phyloP scores from a whole-genome alignment of 2,329 filamentous ascomycete genomes.

The Zymoseptoria passerinii region DNA sequence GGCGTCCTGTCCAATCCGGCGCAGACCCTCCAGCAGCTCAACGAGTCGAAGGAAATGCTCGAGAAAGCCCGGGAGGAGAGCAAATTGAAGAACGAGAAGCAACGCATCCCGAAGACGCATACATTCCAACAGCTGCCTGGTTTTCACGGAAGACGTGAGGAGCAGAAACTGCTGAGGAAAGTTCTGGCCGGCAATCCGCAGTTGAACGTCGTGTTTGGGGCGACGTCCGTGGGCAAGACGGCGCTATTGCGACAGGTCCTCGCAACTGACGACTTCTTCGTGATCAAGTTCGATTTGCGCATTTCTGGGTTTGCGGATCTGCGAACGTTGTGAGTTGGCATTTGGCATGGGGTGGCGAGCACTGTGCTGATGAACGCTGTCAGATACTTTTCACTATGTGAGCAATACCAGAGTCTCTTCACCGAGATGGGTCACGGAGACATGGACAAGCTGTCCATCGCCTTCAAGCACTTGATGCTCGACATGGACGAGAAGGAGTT shows the following conservation, averaged over 20 bases:
- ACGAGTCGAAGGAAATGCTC: slow-evolving; percentile 14
- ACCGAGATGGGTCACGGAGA: slow-evolving; percentile 14
- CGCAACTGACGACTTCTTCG: slow-evolving; percentile 14
- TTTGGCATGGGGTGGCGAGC: no score
- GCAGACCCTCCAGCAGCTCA: slow-evolving; percentile 11
- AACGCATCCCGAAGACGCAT: slow-evolving; percentile 13
- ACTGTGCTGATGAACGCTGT: background rate
- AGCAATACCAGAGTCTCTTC: slow-evolving; percentile 13
- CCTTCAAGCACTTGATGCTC: slow-evolving; percentile 4
- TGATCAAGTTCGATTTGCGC: slow-evolving; percentile 15
- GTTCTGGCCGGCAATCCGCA: slow-evolving; percentile 13
- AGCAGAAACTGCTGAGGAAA: slow-evolving; percentile 10
- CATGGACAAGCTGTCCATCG: slow-evolving; percentile 13
- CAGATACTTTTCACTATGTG: slow-evolving; percentile 10
- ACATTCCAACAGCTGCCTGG: slow-evolving; percentile 13
- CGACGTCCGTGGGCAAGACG: slow-evolving; percentile 15
- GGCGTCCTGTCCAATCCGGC: slow-evolving; percentile 13
- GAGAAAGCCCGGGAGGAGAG: slow-evolving; percentile 12
- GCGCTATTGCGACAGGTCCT: slow-evolving; percentile 13
- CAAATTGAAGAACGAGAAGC: slow-evolving; percentile 10
- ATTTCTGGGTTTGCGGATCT: slow-evolving; percentile 15
- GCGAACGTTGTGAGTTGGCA: slow-evolving; percentile 1
- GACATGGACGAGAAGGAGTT: slow-evolving; percentile 11
- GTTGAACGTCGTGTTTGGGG: slow-evolving; percentile 14
- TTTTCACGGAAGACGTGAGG: slow-evolving; percentile 11